Evolutionary conservation across 2,329 filamentous ascomycete species (phyloP).

Genomic region (Aspergillus pseudotamarii): DNA sequence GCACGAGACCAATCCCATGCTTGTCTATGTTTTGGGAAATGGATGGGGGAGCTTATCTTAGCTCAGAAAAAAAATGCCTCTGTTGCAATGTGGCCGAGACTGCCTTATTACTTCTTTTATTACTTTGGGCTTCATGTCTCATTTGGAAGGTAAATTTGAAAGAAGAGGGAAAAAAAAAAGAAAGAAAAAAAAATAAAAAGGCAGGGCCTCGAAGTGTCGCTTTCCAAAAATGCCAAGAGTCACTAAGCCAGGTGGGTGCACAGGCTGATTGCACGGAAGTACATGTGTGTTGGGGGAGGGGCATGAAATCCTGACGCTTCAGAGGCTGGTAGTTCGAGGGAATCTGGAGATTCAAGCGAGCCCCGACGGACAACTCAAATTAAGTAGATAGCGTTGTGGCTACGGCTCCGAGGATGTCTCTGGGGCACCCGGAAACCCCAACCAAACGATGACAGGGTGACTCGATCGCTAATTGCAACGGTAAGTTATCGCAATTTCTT

Average conservation of each 20-base stretch:
- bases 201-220: slow-evolving; percentile 14
- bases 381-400: slow-evolving; percentile 6
- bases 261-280: slow-evolving; percentile 20
- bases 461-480: not conserved
- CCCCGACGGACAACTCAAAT: not conserved
- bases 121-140: not conserved
- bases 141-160: not conserved
- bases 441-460: not conserved
- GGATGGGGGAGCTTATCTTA: slow-evolving; percentile 4
- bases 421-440: not conserved
- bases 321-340: slow-evolving; percentile 11
- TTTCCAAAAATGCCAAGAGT: slow-evolving; percentile 18
- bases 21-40: slow-evolving; percentile 14
- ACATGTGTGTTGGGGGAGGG: slow-evolving; percentile 21
- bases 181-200: not conserved
- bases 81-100: slow-evolving; percentile 18
- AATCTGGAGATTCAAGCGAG: slow-evolving; percentile 6
- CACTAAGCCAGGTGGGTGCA: slow-evolving; percentile 16
- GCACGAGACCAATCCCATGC: slow-evolving; percentile 16
- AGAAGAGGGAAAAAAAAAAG: not conserved
- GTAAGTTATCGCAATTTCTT: not conserved
- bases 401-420: slow-evolving; percentile 6
- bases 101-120: slow-evolving; percentile 16
- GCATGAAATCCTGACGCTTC: slow-evolving; percentile 12
- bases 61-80: slow-evolving; percentile 6